Evolutionary conservation across 345 rosid species (phyloP), one percentile per base, ranked within the genome.

Genomic region (Dimocarpus longan): DNA sequence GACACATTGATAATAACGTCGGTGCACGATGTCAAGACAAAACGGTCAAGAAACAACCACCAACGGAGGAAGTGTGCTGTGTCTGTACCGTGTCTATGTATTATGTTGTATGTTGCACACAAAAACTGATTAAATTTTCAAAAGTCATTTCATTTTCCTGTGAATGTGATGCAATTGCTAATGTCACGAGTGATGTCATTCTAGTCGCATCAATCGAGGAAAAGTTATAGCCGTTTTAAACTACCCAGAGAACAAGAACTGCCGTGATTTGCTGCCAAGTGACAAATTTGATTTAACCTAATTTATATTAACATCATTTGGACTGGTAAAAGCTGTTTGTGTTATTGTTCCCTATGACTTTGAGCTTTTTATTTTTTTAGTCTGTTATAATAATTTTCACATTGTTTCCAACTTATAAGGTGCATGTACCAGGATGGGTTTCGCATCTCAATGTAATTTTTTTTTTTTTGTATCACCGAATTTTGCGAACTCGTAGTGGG

Each of bases 141-240:
- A n/a, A 48, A 6, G 10, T 28, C 8, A 4, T 22, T 0, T 26
- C 50, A 13, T 18, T 28, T 6, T 57, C 37, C 0, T 24, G 5
- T 32, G 7, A 3, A 19, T 48, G 28, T 64, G 70, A 18, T 11
- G 19, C 43, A 65, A 66, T 28, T 26, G 11, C 71, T 48, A 18
- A 6, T 46, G 63, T 75, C 78, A 50, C 56, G 18, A 37, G n/a
- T 75, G 63, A 64, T 19, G 62, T 75, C 78, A n/a, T 65, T 12
- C 5, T 8, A n/a, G 15, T 28, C 24, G 1, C 68, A 26, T 4
- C 3, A 19, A 74, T 19, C 32, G n/a, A 28, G 42, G 40, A 5
- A 8, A 21, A 60, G 13, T 15, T 3, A 8, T 13, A 60, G 19
- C 56, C 46, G 70, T 64, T 26, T 26, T 44, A 46, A 64, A 1